Percentiles rank a stretch among this genome's conserved stretches.
phyloP scores from a whole-genome alignment of 1,139 yeast species.

The Saccharomyces hybrid region DNA sequence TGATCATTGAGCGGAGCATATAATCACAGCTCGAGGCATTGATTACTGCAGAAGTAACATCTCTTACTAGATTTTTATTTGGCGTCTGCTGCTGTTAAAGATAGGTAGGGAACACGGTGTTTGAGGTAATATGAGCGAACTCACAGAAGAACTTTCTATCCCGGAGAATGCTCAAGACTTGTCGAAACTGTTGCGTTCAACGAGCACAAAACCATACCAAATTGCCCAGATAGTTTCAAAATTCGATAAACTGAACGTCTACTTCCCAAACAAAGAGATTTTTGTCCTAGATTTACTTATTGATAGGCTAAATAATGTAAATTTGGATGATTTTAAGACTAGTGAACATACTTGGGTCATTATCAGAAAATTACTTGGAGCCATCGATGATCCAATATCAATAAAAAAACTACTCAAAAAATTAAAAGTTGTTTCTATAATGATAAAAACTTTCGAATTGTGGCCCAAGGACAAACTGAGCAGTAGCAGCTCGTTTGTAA shows the following conservation, averaged over 20 bases:
- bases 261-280: conserved; percentile 52
- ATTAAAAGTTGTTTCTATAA: conserved; percentile 33
- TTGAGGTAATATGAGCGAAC: conserved; percentile 14
- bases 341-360: conserved; percentile 43
- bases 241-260: conserved; percentile 40
- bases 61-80: no score
- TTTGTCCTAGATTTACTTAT: conserved; percentile 61
- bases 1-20: no score
- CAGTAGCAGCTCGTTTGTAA: neutral
- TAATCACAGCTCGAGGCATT: no score
- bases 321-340: conserved; percentile 39
- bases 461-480: neutral
- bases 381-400: conserved; percentile 19
- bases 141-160: conserved; percentile 21
- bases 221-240: conserved; percentile 40
- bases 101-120: no score
- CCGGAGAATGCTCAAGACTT: conserved; percentile 43
- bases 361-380: conserved; percentile 38
- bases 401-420: conserved; percentile 35
- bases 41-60: no score
- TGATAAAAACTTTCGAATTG: conserved; percentile 13
- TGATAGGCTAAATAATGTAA: conserved; percentile 54
- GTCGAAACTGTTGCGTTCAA: conserved; percentile 59
- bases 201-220: conserved; percentile 34
- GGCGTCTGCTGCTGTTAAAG: no score